Evolutionary conservation across 768 basidiomycete genomes (phyloP).

Genomic region (Agrocybe pediades): DNA sequence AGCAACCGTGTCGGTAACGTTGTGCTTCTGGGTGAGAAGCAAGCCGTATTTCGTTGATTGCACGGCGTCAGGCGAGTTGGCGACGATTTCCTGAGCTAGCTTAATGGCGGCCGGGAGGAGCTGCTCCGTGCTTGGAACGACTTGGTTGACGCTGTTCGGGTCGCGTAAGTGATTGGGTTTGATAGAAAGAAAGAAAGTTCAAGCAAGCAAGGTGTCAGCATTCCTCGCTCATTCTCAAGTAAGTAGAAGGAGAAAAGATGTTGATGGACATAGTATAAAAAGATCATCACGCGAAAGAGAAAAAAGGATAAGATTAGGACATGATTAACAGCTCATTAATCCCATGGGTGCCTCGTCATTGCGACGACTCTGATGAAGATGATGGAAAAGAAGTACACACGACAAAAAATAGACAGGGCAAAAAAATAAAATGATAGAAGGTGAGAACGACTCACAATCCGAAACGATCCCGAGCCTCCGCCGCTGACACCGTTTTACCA

Average conservation of each 20-base stretch:
- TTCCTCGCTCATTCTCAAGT: too few relatives aligned
- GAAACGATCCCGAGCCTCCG: conserved; percentile 68
- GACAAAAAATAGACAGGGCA: not conserved
- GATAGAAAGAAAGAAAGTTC: not conserved
- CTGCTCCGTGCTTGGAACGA: conserved; percentile 52
- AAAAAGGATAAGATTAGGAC: too few relatives aligned
- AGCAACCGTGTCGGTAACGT: conserved; percentile 50
- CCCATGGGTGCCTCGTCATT: too few relatives aligned
- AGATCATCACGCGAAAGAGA: not conserved
- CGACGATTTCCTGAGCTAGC: conserved; percentile 57
- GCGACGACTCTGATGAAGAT: not conserved
- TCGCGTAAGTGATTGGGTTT: not conserved
- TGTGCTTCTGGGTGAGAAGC: conserved; percentile 52
- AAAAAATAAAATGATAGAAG: conserved; percentile 1
- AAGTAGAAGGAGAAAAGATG: not conserved
- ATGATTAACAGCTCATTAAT: too few relatives aligned
- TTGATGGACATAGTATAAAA: not conserved
- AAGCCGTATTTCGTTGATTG: conserved; percentile 76
- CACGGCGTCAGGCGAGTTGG: conserved; percentile 79
- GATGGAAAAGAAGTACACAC: not conserved
- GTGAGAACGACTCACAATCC: conserved; percentile 60
- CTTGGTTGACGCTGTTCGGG: conserved; percentile 63
- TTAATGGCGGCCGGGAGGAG: conserved; percentile 64
- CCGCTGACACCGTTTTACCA: conserved; percentile 67
- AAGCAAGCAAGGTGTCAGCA: not conserved